A percentile compares a stretch with the other conserved stretches of the same genome.
These are phyloP conservation scores for Syncephalis plumigaleata DNA, from an alignment of 371 early-diverging fungal species.

Conservation along the genomic window DNA sequence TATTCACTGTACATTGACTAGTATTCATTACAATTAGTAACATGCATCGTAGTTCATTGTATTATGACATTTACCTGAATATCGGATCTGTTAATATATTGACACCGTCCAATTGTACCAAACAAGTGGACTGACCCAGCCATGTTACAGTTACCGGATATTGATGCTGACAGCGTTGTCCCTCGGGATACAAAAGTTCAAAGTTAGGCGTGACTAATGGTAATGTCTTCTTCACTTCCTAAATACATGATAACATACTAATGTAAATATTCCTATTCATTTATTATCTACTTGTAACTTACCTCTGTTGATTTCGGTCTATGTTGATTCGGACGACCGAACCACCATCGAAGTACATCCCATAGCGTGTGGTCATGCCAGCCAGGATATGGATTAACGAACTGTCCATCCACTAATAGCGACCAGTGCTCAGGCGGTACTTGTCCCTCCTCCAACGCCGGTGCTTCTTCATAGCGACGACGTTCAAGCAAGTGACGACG, in stretches of 20 bases:
- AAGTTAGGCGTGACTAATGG: constrained; percentile 5
- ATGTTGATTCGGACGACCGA: neutral
- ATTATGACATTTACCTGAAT: constrained; percentile 51
- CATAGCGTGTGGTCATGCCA: constrained; percentile 9
- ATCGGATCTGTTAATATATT: constrained; percentile 58
- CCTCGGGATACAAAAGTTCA: constrained; percentile 3
- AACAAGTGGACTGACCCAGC: constrained; percentile 36
- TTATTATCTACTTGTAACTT: constrained; percentile 4
- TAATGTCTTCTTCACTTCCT: constrained; percentile 6
- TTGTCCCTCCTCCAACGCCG: no score
- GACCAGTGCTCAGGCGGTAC: no score
- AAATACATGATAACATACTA: no score
- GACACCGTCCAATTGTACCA: constrained; percentile 38
- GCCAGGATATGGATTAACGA: constrained; percentile 21
- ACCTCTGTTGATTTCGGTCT: constrained; percentile 9
- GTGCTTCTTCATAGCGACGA: no score
- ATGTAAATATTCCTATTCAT: no score
- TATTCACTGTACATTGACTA: constrained; percentile 24
- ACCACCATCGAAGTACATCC: constrained; percentile 1
- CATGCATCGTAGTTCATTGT: no score
- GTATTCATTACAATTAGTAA: no score
- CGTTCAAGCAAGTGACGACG: no score
- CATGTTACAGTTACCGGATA: constrained; percentile 14
- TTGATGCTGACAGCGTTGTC: neutral
- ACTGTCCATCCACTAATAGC: constrained; percentile 1